Conservation (phyloP, 108 stramenopile genomes). For the Fragilaria crotonensis region DNA sequence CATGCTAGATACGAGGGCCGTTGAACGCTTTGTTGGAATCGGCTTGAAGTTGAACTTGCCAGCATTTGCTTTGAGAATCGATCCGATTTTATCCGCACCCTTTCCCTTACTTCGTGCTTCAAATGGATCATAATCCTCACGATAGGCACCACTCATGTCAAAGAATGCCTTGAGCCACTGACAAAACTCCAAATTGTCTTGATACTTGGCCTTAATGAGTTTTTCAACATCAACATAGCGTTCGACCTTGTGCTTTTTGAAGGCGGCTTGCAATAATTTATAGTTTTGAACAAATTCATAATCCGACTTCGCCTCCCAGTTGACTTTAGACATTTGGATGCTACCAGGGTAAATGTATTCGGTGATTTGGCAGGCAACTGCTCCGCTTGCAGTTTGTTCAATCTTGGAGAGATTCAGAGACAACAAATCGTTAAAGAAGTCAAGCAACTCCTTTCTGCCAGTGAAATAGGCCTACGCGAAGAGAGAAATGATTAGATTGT, state of each 20-base stretch:
- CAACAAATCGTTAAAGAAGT: constrained; percentile 91
- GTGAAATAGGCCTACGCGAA: constrained; percentile 99
- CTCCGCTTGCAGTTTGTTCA: constrained; percentile 96
- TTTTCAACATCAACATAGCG: constrained; percentile 83
- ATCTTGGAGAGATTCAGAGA: constrained; percentile 88
- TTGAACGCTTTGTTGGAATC: background rate
- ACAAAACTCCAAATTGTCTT: constrained; percentile 98
- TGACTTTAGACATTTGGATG: constrained; percentile 88
- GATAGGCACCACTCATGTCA: constrained; percentile 60
- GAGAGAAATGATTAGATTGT: too few species aligned
- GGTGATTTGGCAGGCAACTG: constrained; percentile 94
- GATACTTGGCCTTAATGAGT: constrained; percentile 91
- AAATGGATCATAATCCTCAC: constrained; percentile 86
- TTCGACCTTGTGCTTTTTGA: constrained; percentile 75
- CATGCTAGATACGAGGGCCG: too few species aligned
- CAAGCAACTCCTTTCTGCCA: constrained; percentile 88
- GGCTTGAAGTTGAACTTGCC: background rate
- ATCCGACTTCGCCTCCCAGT: constrained; percentile 87
- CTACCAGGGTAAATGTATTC: constrained; percentile 90
- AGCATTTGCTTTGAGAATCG: constrained; percentile 7
- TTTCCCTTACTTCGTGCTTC: constrained; percentile 83
- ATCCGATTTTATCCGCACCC: constrained; percentile 63
- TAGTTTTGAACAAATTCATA: constrained; percentile 94
- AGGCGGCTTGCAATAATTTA: constrained; percentile 95
- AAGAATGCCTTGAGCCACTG: constrained; percentile 97